Base-by-base conservation (phyloP, 352 stramenopile genomes). In the Pilasporangium apinafurcum region DNA sequence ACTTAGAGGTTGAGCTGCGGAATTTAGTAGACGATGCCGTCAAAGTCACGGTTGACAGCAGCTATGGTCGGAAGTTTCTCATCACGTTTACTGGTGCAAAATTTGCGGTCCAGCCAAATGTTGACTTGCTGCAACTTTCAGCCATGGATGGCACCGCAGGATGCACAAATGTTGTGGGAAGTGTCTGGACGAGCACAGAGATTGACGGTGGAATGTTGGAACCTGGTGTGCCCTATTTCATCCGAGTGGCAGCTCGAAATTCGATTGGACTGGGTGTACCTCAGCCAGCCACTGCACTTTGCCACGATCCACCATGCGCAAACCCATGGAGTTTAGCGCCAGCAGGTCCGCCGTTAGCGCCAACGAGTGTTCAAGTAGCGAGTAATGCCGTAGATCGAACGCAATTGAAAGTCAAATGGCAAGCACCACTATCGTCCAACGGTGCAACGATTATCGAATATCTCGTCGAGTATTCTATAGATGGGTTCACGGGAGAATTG, bases 241-340 rank as follows among this genome's bases (percentile, higher is more conserved):
- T 98, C 3, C 74, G 85, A 9, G 69, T 98, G 1, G 69, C 84
- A 5, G 93, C 94, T 7, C 42, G 96, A 2, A 98, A 97, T 53
- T 61, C 49, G 2, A 66, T 92, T 33, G 95, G 94, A 2, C 35
- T 83, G 8, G 87, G 95, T 16, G 48, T 70, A 5, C 59, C 65
- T 6, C 50, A 59, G 16, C 37, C 56, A 2, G 80, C 81, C 10
- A 73, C 62, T 9, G 45, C 65, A 1, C 24, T 75, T 1, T 81
- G 65, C 37, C 64, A 81, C 37, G 68, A 91, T 54, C 21, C 68
- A 14, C 67, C 72, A 14, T 83, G 70, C 41, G 48, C 56, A 43
- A 73, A 75, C 41, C 42, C 65, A 22, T 32, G 67, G 8, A 42
- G 34, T 29, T 43, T 83, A 2, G 63, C 66, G n/a, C 73, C 87